Evolutionary conservation across 108 stramenopile genomes (phyloP).

Genomic region (Stephanodiscus minutulus): DNA sequence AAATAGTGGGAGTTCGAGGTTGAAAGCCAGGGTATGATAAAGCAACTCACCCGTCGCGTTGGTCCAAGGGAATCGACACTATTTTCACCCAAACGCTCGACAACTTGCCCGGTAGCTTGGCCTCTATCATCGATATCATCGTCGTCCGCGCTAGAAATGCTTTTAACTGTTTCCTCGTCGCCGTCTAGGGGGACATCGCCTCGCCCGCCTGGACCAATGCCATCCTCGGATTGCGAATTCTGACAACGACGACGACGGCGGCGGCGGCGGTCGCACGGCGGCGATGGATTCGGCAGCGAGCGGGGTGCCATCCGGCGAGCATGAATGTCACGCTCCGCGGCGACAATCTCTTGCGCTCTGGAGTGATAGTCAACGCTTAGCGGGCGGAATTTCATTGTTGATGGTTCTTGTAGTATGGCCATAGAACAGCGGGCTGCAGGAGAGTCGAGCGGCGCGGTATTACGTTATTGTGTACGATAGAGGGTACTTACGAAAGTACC

Average conservation of each 20-base stretch:
- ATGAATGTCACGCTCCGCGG: slow-evolving; percentile 17
- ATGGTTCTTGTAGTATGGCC: not conserved
- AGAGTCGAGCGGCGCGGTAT: too few relatives aligned
- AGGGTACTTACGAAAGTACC: too few relatives aligned
- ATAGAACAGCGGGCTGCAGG: too few relatives aligned
- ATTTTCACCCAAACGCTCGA: not conserved
- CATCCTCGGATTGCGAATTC: not conserved
- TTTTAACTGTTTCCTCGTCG: not conserved
- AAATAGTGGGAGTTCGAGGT: not conserved
- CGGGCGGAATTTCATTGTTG: slow-evolving; percentile 59
- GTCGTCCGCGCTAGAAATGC: not conserved
- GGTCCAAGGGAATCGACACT: not conserved
- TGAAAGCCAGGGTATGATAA: not conserved
- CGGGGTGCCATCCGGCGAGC: slow-evolving; percentile 19
- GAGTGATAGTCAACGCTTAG: slow-evolving; percentile 58
- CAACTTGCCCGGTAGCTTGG: not conserved
- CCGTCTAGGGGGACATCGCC: not conserved
- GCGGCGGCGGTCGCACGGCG: slow-evolving; percentile 3
- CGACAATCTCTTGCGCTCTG: slow-evolving; percentile 48
- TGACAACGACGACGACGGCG: not conserved
- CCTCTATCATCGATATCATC: not conserved
- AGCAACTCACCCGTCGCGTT: not conserved
- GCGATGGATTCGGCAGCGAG: slow-evolving; percentile 23
- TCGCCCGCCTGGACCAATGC: slow-evolving; percentile 7
- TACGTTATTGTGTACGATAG: too few relatives aligned